Conservation (phyloP, 2,329 filamentous ascomycete genomes). For the Plenodomus lindquistii region DNA sequence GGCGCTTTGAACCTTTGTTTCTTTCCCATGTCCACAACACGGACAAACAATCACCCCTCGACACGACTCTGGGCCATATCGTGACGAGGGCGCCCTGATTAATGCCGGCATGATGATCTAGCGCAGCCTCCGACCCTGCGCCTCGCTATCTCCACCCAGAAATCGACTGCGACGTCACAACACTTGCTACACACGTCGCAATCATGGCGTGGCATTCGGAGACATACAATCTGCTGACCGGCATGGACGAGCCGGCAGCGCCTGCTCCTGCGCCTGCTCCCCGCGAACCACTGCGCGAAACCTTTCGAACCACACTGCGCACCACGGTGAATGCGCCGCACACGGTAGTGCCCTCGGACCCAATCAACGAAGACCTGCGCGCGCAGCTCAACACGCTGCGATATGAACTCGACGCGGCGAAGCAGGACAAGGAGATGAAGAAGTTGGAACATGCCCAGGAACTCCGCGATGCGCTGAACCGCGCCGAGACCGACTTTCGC, state of each 20-base stretch:
- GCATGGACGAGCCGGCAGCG: conserved; percentile 42
- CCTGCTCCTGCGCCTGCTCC: conserved; percentile 32
- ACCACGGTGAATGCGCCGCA: conserved; percentile 47
- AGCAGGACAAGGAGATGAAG: conserved; percentile 83
- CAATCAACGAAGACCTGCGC: conserved; percentile 75
- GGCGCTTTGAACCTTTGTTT: conserved; percentile 13
- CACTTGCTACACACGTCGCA: conserved; percentile 5
- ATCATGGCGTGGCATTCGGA: conserved; percentile 43
- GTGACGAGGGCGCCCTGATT: background rate
- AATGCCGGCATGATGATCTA: background rate
- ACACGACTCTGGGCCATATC: background rate
- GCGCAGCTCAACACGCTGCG: conserved; percentile 85
- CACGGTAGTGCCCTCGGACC: conserved; percentile 45
- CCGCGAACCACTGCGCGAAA: conserved; percentile 48
- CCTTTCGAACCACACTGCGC: conserved; percentile 45
- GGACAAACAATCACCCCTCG: conserved; percentile 2
- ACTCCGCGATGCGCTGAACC: conserved; percentile 75
- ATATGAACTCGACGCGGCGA: conserved; percentile 84
- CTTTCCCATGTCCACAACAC: conserved; percentile 11
- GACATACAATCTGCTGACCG: conserved; percentile 55
- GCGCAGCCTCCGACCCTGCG: background rate
- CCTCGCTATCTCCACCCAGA: background rate
- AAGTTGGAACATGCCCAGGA: conserved; percentile 81
- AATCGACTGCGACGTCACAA: conserved; percentile 12
- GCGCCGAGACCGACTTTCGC: conserved; percentile 85